Conservation (phyloP, 2,329 filamentous ascomycete species). For the Microsporum ferrugineum region DNA sequence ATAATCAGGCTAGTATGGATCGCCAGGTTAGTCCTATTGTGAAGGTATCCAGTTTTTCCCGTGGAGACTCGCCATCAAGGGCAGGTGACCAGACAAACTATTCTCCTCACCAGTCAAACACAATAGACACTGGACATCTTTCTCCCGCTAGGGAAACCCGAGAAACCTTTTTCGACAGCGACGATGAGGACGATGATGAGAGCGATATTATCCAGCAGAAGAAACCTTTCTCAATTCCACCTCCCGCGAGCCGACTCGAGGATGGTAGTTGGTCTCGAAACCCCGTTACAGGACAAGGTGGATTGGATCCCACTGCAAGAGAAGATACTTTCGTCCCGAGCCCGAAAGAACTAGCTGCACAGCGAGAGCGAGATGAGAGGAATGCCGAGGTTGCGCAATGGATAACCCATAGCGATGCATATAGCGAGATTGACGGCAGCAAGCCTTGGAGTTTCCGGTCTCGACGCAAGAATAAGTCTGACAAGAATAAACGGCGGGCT, state of each 20-base stretch:
- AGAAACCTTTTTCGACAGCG: conserved; percentile 18
- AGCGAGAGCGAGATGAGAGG: conserved; percentile 39
- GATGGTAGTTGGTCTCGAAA: conserved; percentile 39
- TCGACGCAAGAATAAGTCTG: conserved; percentile 17
- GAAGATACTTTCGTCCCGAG: conserved; percentile 36
- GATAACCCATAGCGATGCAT: conserved; percentile 41
- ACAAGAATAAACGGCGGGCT: conserved; percentile 33
- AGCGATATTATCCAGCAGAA: conserved; percentile 9
- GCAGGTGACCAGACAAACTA: conserved; percentile 14
- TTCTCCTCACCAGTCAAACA: background rate
- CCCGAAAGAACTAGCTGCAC: conserved; percentile 40
- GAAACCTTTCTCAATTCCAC: conserved; percentile 14
- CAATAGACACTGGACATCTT: conserved; percentile 19
- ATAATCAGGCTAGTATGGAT: conserved; percentile 15
- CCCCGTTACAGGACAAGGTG: conserved; percentile 31
- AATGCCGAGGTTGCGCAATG: conserved; percentile 44
- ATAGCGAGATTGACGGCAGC: conserved; percentile 29
- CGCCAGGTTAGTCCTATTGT: conserved; percentile 34
- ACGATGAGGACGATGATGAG: conserved; percentile 15
- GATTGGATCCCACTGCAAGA: conserved; percentile 38
- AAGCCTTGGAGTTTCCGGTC: conserved; percentile 9
- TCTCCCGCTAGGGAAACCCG: conserved; percentile 17
- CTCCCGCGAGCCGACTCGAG: conserved; percentile 26
- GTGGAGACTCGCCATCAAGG: conserved; percentile 35
- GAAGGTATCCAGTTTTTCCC: conserved; percentile 32